phyloP scores from a whole-genome alignment of 139 green algal species.

The Yamagishiella unicocca region DNA sequence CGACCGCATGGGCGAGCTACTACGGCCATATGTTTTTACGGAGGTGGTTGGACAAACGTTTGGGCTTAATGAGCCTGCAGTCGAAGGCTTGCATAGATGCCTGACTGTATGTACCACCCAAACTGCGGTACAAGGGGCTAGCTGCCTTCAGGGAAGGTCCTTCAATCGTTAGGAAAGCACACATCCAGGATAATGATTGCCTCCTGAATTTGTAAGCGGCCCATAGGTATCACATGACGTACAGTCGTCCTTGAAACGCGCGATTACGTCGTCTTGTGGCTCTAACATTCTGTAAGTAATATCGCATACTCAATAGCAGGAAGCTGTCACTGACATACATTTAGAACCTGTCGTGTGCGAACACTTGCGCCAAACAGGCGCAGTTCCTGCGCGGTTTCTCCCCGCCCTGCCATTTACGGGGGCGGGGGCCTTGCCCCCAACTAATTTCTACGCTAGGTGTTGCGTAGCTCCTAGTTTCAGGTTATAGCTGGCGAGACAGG shows the following conservation, averaged over 20 bases:
- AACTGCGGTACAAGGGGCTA: too few relatives aligned
- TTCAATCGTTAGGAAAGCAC: too few relatives aligned
- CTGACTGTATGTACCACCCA: too few relatives aligned
- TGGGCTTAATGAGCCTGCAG: too few relatives aligned
- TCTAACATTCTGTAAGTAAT: not conserved
- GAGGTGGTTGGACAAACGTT: too few relatives aligned
- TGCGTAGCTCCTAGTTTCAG: not conserved
- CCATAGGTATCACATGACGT: not conserved
- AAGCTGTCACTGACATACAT: not conserved
- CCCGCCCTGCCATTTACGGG: slow-evolving; percentile 3
- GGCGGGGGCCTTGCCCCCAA: not conserved
- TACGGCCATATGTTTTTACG: too few relatives aligned
- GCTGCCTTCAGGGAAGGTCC: too few relatives aligned
- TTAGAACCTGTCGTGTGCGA: not conserved
- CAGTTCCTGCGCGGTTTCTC: not conserved
- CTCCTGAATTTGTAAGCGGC: not conserved
- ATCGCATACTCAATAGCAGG: not conserved
- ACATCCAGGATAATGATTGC: not conserved
- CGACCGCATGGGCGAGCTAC: too few relatives aligned
- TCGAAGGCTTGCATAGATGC: too few relatives aligned
- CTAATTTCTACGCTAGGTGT: not conserved
- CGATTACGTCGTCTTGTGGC: not conserved
- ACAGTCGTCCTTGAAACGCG: not conserved
- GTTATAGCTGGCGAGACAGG: not conserved
- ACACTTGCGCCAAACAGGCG: not conserved